A percentile compares a stretch with the other conserved stretches of the same genome.
Conservation (phyloP, 208 protist genomes). For the Trypanosoma theileri region DNA sequence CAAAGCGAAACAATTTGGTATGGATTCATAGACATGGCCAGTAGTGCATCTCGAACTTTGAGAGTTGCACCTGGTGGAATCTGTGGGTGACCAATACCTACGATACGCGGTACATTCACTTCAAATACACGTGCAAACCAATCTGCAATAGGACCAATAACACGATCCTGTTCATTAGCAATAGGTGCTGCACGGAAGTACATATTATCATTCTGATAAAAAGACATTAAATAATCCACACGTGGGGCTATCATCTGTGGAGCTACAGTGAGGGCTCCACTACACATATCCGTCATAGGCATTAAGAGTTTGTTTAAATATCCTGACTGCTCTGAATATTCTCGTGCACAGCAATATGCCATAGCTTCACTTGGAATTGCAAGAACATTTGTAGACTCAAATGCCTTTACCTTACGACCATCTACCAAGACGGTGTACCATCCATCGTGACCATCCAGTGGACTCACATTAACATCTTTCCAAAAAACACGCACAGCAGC, state of each 20-base stretch:
- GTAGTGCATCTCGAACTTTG: slow-evolving; percentile 68
- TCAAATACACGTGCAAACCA: slow-evolving; percentile 80
- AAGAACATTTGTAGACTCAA: slow-evolving; percentile 73
- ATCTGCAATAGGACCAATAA: slow-evolving; percentile 69
- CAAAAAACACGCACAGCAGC: slow-evolving; percentile 85
- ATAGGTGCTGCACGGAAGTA: slow-evolving; percentile 87
- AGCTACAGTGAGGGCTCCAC: slow-evolving; percentile 80
- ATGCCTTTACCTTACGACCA: slow-evolving; percentile 84
- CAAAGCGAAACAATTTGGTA: slow-evolving; percentile 90
- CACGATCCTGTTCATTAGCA: slow-evolving; percentile 67
- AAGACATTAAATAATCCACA: slow-evolving; percentile 91
- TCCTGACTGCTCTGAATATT: slow-evolving; percentile 84
- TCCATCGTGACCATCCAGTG: slow-evolving; percentile 51
- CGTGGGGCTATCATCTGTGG: slow-evolving; percentile 86
- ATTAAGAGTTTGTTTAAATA: slow-evolving; percentile 90
- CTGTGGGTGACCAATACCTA: slow-evolving; percentile 79
- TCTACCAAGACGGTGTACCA: slow-evolving; percentile 90
- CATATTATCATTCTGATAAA: slow-evolving; percentile 91
- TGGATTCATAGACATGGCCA: slow-evolving; percentile 85
- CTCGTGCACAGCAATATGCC: slow-evolving; percentile 81
- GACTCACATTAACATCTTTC: slow-evolving; percentile 80
- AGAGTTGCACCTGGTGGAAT: slow-evolving; percentile 53
- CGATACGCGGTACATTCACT: slow-evolving; percentile 81
- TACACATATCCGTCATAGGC: slow-evolving; percentile 90
- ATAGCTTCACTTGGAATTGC: slow-evolving; percentile 84